phyloP scores from a whole-genome alignment of 306 rosid genomes.

The Medicago ruthenica region DNA sequence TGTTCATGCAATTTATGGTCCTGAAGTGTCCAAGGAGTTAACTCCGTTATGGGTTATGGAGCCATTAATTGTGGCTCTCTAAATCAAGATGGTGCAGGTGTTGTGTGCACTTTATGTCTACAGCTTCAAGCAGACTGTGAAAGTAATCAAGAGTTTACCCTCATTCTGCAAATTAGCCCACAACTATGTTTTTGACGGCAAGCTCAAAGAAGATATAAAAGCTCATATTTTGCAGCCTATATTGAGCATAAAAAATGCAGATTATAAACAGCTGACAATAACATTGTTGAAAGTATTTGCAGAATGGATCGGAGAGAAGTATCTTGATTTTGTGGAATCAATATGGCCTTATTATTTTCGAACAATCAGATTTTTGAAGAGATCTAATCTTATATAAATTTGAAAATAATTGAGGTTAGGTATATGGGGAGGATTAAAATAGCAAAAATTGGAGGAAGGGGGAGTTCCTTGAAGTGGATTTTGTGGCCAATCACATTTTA shows the following conservation, averaged over 20 bases:
- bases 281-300: conserved; percentile 62
- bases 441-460: background rate
- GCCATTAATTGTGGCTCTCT: conserved; percentile 67
- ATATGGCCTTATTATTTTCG: conserved; percentile 89
- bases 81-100: conserved; percentile 66
- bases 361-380: conserved; percentile 77
- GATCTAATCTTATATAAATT: conserved; percentile 75
- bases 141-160: conserved; percentile 62
- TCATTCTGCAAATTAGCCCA: conserved; percentile 57
- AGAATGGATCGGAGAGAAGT: conserved; percentile 61
- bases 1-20: conserved; percentile 65
- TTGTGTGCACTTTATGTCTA: conserved; percentile 66
- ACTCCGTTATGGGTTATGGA: conserved; percentile 86
- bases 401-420: conserved; percentile 33
- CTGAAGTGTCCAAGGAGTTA: conserved; percentile 82
- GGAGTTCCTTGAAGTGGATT: conserved; percentile 25
- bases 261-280: conserved; percentile 63
- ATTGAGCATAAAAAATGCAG: conserved; percentile 55
- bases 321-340: conserved; percentile 77
- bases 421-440: conserved; percentile 40
- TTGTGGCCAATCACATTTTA: background rate
- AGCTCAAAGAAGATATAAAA: conserved; percentile 62
- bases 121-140: conserved; percentile 76
- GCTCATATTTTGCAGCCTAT: conserved; percentile 61
- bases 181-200: conserved; percentile 60